Base-by-base conservation (phyloP, 2,329 filamentous ascomycete genomes). In the Pseudopyrenochaeta lycopersici region DNA sequence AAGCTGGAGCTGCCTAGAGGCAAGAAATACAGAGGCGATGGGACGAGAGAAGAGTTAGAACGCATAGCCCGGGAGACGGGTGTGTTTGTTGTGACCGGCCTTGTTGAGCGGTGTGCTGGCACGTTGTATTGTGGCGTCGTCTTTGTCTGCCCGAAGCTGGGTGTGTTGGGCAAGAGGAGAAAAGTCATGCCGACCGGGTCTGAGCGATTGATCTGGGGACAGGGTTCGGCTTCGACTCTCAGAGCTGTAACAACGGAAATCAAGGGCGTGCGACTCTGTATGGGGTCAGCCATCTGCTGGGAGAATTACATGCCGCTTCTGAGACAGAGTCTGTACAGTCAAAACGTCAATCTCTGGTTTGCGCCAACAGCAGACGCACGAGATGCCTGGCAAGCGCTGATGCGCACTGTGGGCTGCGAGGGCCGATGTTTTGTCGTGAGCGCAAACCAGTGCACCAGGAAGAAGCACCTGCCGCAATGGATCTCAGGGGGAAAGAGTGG, bases 231-330 rank as follows among this genome's bases (percentile, higher is more conserved):
- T 0, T 85, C 85, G 0, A 95, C 91, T 3, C 83, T 97, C 23
- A 86, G 86, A 58, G 93, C 92, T 3, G 86, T 97, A 1, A 89
- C 86, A 21, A 92, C 92, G 1, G 85, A 82, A 20, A 92, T 97
- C 72, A 88, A 89, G 56, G 92, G 91, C 44, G 85, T 92, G 2
- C 87, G 86, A 59, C 78, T 97, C 55, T 94, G 91, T 51, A 84
- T 97, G 54, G 93, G 89, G 0, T 88, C 90, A 2, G 94, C 92
- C 3, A 96, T 98, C 62, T 97, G 93, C 81, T 97, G 93, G 93
- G 93, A 98, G 76, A 97, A 91, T 75, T 96, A 94, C 78, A 97
- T 97, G 92, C 93, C 93, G 0, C 80, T 97, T 15, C 81, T 97
- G 7, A 85, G 94, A 15, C 90, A 96, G 72, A 84, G 87, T 14